phyloP scores from a whole-genome alignment of 2,329 filamentous ascomycete genomes.

The Beauveria rudraprayagi region DNA sequence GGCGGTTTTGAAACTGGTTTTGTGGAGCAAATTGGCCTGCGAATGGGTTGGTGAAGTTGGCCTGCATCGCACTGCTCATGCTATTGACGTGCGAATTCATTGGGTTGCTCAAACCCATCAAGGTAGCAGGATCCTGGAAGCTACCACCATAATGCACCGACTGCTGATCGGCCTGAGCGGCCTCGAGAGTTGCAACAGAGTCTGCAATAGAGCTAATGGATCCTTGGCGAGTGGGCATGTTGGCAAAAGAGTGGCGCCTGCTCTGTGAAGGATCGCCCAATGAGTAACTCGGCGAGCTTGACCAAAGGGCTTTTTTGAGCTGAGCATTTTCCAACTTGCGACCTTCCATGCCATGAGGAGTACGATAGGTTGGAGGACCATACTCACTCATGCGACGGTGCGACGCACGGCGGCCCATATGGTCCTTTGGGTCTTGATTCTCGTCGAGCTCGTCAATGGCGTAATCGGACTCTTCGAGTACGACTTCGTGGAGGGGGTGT shows the following conservation, averaged over 20 bases:
- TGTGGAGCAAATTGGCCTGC: constrained; percentile 39
- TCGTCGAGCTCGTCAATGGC: constrained; percentile 68
- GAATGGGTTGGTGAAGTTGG: constrained; percentile 29
- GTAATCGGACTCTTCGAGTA: constrained; percentile 60
- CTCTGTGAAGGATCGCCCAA: constrained; percentile 61
- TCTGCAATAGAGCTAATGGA: constrained; percentile 56
- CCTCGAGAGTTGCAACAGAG: constrained; percentile 38
- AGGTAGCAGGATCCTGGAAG: constrained; percentile 29
- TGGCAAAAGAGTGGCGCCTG: constrained; percentile 72
- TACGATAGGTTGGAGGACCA: constrained; percentile 37
- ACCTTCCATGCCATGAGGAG: constrained; percentile 47
- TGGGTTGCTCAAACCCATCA: constrained; percentile 18
- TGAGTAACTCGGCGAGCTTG: constrained; percentile 60
- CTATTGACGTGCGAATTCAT: neutral
- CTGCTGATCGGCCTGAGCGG: constrained; percentile 34
- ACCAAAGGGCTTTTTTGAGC: constrained; percentile 62
- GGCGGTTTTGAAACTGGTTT: constrained; percentile 38
- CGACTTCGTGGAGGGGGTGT: constrained; percentile 50
- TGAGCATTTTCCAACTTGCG: constrained; percentile 50
- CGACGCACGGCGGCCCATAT: constrained; percentile 38
- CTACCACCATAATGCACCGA: constrained; percentile 31
- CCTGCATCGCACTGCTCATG: constrained; percentile 21
- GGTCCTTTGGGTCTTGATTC: constrained; percentile 40
- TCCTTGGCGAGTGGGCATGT: constrained; percentile 55
- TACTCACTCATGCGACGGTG: constrained; percentile 52